Conservation (phyloP, 1,284 basidiomycete species). For the Paramarasmius palmivorus region DNA sequence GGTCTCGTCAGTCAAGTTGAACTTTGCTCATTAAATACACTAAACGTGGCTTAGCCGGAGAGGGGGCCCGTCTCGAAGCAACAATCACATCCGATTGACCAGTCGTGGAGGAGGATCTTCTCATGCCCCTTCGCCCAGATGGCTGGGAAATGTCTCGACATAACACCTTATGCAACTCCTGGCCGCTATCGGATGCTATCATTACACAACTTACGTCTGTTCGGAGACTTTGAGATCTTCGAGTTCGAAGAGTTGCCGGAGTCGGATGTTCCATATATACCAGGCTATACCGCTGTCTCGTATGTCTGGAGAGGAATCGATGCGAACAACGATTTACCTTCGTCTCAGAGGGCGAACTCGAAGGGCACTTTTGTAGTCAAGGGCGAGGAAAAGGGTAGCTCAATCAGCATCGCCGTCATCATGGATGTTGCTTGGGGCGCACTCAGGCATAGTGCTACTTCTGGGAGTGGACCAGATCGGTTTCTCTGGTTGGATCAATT, state of each 20-base stretch:
- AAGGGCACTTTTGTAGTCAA: slow-evolving; percentile 3
- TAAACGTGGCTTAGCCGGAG: too few relatives aligned
- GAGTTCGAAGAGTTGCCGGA: slow-evolving; percentile 3
- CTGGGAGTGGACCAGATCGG: background rate
- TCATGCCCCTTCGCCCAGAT: background rate
- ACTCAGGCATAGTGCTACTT: too few relatives aligned
- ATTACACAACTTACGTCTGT: background rate
- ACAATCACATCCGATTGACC: too few relatives aligned
- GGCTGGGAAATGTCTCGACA: slow-evolving; percentile 5
- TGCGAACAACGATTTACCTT: background rate
- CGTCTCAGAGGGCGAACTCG: too few relatives aligned
- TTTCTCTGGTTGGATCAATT: slow-evolving; percentile 6
- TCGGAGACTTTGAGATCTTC: background rate
- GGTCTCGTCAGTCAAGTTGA: too few relatives aligned
- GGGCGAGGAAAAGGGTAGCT: slow-evolving; percentile 4
- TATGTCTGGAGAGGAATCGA: slow-evolving; percentile 6
- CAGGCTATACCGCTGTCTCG: slow-evolving; percentile 3
- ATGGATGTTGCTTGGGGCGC: slow-evolving; percentile 4
- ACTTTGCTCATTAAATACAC: too few relatives aligned
- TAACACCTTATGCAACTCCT: slow-evolving; percentile 5
- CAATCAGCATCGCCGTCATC: slow-evolving; percentile 2
- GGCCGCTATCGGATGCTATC: slow-evolving; percentile 5
- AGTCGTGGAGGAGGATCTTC: too few relatives aligned
- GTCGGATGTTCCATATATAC: too few relatives aligned
- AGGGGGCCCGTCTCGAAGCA: too few relatives aligned